These are phyloP conservation scores for Quercus lobata DNA, from an alignment of 331 rosid genomes.

Conservation along the genomic window DNA sequence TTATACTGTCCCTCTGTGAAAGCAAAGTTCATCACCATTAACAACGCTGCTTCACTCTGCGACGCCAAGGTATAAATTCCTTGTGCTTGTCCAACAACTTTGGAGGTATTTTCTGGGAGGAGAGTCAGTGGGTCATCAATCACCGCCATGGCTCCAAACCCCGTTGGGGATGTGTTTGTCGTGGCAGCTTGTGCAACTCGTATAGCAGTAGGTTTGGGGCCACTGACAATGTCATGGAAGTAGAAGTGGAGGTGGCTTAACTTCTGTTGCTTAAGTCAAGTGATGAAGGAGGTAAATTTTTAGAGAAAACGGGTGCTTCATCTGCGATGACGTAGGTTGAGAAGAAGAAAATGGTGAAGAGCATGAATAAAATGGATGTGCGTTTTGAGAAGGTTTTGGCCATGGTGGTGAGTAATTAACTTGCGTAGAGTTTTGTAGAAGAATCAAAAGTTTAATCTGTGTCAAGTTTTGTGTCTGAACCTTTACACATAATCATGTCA, in stretches of 20 bases:
- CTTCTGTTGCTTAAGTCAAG: slow-evolving; percentile 26
- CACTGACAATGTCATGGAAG: slow-evolving; percentile 34
- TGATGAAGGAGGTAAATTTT: slow-evolving; percentile 16
- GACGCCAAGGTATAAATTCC: slow-evolving; percentile 31
- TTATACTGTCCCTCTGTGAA: slow-evolving; percentile 34
- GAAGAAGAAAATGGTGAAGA: not conserved
- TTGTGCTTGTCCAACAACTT: slow-evolving; percentile 33
- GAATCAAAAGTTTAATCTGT: too few species aligned
- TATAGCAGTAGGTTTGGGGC: slow-evolving; percentile 18
- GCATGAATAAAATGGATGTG: not conserved
- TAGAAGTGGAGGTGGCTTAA: slow-evolving; percentile 20
- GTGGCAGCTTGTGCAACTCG: slow-evolving; percentile 4
- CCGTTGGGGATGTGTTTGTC: slow-evolving; percentile 1
- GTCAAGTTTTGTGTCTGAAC: not conserved
- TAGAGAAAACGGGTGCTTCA: slow-evolving; percentile 12
- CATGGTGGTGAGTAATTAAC: not conserved
- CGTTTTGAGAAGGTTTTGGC: not conserved
- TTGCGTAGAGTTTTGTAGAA: not conserved
- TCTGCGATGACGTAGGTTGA: not conserved
- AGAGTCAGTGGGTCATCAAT: slow-evolving; percentile 31
- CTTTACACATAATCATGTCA: not conserved
- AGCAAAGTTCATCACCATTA: slow-evolving; percentile 22
- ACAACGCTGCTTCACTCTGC: slow-evolving; percentile 18
- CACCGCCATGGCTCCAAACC: not conserved
- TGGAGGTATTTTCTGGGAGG: slow-evolving; percentile 27